Evolutionary conservation across 768 basidiomycete genomes (phyloP), one percentile per base, ranked within the genome.

Genomic region (Lentinula edodes): DNA sequence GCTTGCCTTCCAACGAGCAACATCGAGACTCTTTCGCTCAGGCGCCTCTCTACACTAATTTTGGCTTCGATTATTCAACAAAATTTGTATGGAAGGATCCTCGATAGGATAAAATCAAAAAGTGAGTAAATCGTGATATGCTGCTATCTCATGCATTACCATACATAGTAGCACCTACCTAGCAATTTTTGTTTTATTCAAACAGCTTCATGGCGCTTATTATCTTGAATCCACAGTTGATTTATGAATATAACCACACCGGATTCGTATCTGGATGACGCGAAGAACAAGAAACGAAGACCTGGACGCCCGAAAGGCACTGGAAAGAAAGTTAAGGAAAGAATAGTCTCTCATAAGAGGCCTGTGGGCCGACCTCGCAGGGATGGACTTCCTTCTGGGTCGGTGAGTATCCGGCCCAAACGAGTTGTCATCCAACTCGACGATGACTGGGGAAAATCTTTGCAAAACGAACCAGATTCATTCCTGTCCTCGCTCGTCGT

Each of bases 281-380:
- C 55, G 39, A 56, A 41, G 8, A 7, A 20, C 18, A 56, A 23
- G 55, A 91, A 91, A 71, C 86, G 90, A 46, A 82, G 83, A 16
- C 88, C 89, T 10, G 90, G 90, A 2, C 78, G 90, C 36, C 90
- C 90, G 5, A 90, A 90, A 69, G 90, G 90, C 39, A 90, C 88
- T 67, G 88, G 87, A 12, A 90, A 89, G 76, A 92, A 91, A 69
- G 78, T 73, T 52, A 72, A 74, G 39, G 72, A 76, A 34, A 67
- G 73, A 38, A 67, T 72, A 10, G 64, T 74, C 0, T 75, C 80
- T 2, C 78, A 82, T 32, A 89, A 88, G 72, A 78, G 91, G 50
- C 91, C 91, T 15, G 90, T 92, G 1, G 91, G 91, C 1, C 79
- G 91, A 13, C 91, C 91, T 2, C 75, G 91, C 66, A 91, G 92